Conservation (phyloP, 768 basidiomycete species). For the Kockovaella imperatae region DNA sequence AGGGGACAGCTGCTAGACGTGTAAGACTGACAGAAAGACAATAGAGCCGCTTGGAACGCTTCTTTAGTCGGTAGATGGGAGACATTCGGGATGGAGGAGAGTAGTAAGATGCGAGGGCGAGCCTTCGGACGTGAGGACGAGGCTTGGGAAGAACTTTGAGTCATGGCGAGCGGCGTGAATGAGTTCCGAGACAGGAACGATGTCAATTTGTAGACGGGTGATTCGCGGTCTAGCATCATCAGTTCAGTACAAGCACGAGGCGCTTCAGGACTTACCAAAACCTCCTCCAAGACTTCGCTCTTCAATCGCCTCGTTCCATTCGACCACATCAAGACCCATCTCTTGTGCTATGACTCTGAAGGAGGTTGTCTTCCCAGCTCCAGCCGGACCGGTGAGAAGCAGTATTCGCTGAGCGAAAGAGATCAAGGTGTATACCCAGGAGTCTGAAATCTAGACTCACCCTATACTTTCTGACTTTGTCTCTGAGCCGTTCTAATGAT, state of each 20-base stretch:
- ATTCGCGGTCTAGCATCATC: constrained; percentile 43
- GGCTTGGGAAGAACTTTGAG: constrained; percentile 7
- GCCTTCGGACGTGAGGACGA: not conserved
- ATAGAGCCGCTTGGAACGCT: constrained; percentile 64
- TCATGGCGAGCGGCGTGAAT: constrained; percentile 27
- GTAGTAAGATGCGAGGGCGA: constrained; percentile 59
- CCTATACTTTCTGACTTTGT: constrained; percentile 41
- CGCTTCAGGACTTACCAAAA: constrained; percentile 21
- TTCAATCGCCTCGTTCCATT: constrained; percentile 69
- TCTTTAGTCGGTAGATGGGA: constrained; percentile 61
- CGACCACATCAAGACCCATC: constrained; percentile 68
- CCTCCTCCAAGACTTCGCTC: constrained; percentile 48
- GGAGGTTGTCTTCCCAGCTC: constrained; percentile 82
- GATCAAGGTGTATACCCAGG: not conserved
- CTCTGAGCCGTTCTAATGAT: constrained; percentile 10
- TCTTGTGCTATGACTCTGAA: constrained; percentile 66
- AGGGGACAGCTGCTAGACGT: constrained; percentile 53
- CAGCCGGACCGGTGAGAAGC: constrained; percentile 77
- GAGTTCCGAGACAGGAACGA: constrained; percentile 58
- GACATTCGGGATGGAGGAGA: constrained; percentile 89
- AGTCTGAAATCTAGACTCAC: constrained; percentile 17
- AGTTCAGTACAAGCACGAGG: not conserved
- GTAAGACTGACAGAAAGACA: constrained; percentile 50
- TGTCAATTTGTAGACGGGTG: constrained; percentile 57
- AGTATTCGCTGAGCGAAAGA: constrained; percentile 61